These are phyloP conservation scores for Geotrichum histeridarum DNA, from an alignment of 1,139 yeast genomes.

Conservation along the genomic window DNA sequence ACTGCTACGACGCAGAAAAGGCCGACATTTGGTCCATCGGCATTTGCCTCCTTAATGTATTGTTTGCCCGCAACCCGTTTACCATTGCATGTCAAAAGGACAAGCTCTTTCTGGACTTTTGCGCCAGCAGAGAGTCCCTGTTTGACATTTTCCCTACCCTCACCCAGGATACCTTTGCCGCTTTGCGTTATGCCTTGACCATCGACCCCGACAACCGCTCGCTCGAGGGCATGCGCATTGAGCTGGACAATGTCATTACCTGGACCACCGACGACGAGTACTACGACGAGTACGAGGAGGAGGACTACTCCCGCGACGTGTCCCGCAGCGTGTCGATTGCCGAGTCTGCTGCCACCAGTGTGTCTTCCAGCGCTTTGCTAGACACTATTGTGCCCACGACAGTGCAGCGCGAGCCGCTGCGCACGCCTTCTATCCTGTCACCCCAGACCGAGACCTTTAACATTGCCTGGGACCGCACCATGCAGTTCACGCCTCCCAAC, in stretches of 20 bases:
- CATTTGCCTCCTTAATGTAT: constrained; percentile 73
- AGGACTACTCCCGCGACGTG: constrained; percentile 1
- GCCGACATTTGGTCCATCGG: constrained; percentile 95
- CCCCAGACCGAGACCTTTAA: constrained; percentile 17
- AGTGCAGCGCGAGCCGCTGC: constrained; percentile 41
- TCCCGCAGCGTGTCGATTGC: not conserved
- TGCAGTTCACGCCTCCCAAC: constrained; percentile 39
- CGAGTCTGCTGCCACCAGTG: constrained; percentile 8
- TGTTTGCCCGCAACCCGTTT: constrained; percentile 89
- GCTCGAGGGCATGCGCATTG: constrained; percentile 53
- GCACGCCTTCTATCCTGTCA: constrained; percentile 36
- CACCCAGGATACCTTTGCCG: constrained; percentile 82
- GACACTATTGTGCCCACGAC: constrained; percentile 28
- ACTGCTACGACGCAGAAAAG: constrained; percentile 74
- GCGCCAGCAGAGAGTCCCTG: constrained; percentile 78
- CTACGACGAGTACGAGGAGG: constrained; percentile 43
- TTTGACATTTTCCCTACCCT: constrained; percentile 89
- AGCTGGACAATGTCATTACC: constrained; percentile 54
- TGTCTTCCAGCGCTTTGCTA: constrained; percentile 13
- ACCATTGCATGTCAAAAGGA: constrained; percentile 76
- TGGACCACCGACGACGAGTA: constrained; percentile 84
- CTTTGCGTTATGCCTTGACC: constrained; percentile 69
- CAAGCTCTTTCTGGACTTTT: constrained; percentile 80
- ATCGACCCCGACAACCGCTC: constrained; percentile 86
- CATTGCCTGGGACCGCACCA: constrained; percentile 34